phyloP scores from a whole-genome alignment of 495 filamentous ascomycete species.

The Daldinia caldariorum region DNA sequence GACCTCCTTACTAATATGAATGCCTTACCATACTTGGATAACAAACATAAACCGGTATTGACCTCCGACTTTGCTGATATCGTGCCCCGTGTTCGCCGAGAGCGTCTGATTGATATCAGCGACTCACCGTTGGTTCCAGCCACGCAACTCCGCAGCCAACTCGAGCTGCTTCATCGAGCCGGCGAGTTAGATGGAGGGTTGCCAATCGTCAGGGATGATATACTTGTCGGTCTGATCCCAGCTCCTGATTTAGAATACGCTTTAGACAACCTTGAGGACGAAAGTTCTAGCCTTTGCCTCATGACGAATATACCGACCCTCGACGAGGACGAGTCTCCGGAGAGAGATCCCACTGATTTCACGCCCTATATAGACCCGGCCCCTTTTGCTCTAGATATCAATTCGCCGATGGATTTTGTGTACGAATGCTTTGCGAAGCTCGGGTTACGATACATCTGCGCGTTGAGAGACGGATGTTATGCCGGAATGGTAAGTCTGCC shows the following conservation, averaged over 20 bases:
- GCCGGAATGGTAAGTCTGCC: conserved; percentile 77
- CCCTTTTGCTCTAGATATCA: conserved; percentile 86
- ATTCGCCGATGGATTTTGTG: conserved; percentile 92
- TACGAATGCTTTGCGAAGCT: conserved; percentile 98
- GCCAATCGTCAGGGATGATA: conserved; percentile 79
- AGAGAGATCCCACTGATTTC: conserved; percentile 80
- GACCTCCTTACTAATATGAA: conserved; percentile 97
- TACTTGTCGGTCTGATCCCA: conserved; percentile 91
- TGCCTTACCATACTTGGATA: conserved; percentile 93
- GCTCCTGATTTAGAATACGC: conserved; percentile 95
- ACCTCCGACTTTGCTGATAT: conserved; percentile 88
- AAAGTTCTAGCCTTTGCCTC: conserved; percentile 76
- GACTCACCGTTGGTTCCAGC: conserved; percentile 80
- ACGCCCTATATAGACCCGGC: conserved; percentile 91
- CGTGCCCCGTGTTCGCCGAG: conserved; percentile 73
- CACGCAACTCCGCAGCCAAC: conserved; percentile 75
- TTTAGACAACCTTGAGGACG: conserved; percentile 80
- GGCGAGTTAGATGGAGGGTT: conserved; percentile 94
- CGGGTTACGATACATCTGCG: conserved; percentile 91
- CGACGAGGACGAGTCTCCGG: conserved; percentile 66
- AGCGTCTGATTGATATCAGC: conserved; percentile 88
- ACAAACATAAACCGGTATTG: conserved; percentile 89
- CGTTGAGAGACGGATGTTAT: conserved; percentile 82
- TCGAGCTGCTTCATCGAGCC: conserved; percentile 80
- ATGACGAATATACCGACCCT: conserved; percentile 74